These are phyloP conservation scores for Aspergillus sclerotialis DNA, from an alignment of 2,329 filamentous ascomycete genomes.

Conservation along the genomic window DNA sequence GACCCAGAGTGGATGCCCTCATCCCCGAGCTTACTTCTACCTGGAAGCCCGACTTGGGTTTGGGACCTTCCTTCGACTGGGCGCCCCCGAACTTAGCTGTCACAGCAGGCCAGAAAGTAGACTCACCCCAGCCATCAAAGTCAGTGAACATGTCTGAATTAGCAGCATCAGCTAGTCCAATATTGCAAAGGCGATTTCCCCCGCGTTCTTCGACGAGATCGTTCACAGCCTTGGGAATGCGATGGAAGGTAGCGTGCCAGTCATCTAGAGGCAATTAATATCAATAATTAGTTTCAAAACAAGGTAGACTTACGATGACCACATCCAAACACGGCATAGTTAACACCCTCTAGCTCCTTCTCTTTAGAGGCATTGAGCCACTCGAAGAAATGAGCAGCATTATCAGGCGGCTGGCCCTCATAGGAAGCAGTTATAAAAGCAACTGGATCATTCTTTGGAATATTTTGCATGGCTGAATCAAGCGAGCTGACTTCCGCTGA, in stretches of 20 bases:
- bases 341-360: conserved; percentile 48
- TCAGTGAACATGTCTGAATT: conserved; percentile 60
- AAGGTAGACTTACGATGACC: conserved; percentile 41
- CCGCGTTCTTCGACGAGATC: conserved; percentile 46
- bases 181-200: conserved; percentile 41
- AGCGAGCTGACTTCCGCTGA: conserved; percentile 49
- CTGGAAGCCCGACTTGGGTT: conserved; percentile 29
- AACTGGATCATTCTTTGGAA: conserved; percentile 56
- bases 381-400: conserved; percentile 60
- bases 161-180: conserved; percentile 55
- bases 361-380: conserved; percentile 55
- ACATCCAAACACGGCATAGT: conserved; percentile 65
- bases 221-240: conserved; percentile 59
- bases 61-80: conserved; percentile 12
- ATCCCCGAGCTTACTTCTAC: conserved; percentile 48
- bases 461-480: conserved; percentile 54
- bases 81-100: conserved; percentile 29
- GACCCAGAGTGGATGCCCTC: conserved; percentile 52
- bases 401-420: conserved; percentile 67
- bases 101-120: conserved; percentile 47
- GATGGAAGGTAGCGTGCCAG: conserved; percentile 56
- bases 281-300: neutral
- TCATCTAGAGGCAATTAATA: conserved; percentile 30
- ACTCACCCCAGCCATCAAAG: conserved; percentile 63
- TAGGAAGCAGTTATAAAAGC: conserved; percentile 65